These are phyloP conservation scores for Curvularia eragrostidis DNA, from an alignment of 2,329 filamentous ascomycete species.

Conservation along the genomic window DNA sequence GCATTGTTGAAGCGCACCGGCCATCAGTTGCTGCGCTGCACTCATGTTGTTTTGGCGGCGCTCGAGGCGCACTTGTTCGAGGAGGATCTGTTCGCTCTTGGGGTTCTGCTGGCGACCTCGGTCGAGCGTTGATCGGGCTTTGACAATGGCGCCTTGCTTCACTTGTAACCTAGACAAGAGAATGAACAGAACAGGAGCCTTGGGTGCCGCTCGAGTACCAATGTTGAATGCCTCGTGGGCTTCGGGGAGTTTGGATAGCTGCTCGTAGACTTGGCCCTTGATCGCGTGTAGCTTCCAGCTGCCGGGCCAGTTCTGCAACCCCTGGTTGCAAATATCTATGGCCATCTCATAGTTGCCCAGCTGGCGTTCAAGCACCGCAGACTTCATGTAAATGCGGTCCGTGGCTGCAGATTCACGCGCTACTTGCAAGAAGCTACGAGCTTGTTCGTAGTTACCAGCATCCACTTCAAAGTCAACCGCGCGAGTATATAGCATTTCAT, in stretches of 20 bases:
- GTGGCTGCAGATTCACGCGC: slow-evolving; percentile 90
- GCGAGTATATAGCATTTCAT: slow-evolving; percentile 97
- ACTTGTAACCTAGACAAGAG: slow-evolving; percentile 90
- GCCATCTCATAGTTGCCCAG: slow-evolving; percentile 79
- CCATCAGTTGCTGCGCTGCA: slow-evolving; percentile 92
- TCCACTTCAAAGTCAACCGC: slow-evolving; percentile 97
- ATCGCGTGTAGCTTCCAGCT: slow-evolving; percentile 96
- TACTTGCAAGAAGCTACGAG: slow-evolving; percentile 78
- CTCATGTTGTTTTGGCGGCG: slow-evolving; percentile 80
- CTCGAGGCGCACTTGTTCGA: slow-evolving; percentile 92
- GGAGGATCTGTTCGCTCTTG: slow-evolving; percentile 84
- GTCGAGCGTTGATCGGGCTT: slow-evolving; percentile 92
- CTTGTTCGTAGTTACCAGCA: slow-evolving; percentile 80
- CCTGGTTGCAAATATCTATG: slow-evolving; percentile 85
- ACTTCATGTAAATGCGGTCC: slow-evolving; percentile 97
- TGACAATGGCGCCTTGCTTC: slow-evolving; percentile 80
- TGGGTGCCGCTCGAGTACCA: slow-evolving; percentile 85
- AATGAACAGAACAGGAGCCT: slow-evolving; percentile 87
- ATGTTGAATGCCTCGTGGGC: slow-evolving; percentile 89
- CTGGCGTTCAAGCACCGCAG: slow-evolving; percentile 89
- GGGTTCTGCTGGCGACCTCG: slow-evolving; percentile 86
- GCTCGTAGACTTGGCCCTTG: slow-evolving; percentile 97
- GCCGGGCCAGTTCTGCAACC: slow-evolving; percentile 82
- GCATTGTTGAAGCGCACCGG: slow-evolving; percentile 88
- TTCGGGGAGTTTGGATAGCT: slow-evolving; percentile 77